These are phyloP conservation scores for Besnoitia besnoiti DNA, from an alignment of 169 alveolate species.

Conservation along the genomic window DNA sequence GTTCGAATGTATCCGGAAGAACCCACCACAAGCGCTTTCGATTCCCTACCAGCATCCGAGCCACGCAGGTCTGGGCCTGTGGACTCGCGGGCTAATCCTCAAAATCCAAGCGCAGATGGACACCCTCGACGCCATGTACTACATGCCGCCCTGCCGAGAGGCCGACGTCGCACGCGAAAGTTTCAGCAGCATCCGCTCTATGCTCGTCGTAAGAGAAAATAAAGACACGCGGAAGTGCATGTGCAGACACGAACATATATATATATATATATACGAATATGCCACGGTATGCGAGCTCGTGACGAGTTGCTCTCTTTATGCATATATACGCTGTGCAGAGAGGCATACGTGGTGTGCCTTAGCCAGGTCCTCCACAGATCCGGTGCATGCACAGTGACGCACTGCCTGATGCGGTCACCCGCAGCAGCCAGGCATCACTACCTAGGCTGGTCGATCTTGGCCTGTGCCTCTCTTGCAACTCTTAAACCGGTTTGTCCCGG, in stretches of 20 bases:
- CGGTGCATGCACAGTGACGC: too few species aligned
- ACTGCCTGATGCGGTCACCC: too few species aligned
- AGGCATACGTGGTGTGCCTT: too few species aligned
- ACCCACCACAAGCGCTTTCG: not conserved
- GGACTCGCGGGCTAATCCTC: constrained; percentile 68
- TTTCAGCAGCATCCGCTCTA: constrained; percentile 59
- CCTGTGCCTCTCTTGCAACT: too few species aligned
- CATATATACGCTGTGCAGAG: too few species aligned
- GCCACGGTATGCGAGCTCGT: too few species aligned
- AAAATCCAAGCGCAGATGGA: constrained; percentile 68
- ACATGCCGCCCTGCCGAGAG: constrained; percentile 4
- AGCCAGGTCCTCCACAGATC: too few species aligned
- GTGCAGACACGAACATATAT: not conserved
- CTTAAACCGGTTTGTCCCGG: too few species aligned
- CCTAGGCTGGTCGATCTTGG: too few species aligned
- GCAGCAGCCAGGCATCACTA: too few species aligned
- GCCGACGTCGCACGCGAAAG: constrained; percentile 52
- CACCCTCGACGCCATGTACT: not conserved
- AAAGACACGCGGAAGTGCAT: not conserved
- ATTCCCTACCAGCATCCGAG: constrained; percentile 36
- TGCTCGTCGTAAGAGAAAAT: constrained; percentile 64
- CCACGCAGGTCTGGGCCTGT: constrained; percentile 63
- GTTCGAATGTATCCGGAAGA: constrained; percentile 65
- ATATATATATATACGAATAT: not conserved
- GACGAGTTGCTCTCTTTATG: too few species aligned